Conservation (phyloP, 495 filamentous ascomycete species). For the Saxispiralis lemnorum region DNA sequence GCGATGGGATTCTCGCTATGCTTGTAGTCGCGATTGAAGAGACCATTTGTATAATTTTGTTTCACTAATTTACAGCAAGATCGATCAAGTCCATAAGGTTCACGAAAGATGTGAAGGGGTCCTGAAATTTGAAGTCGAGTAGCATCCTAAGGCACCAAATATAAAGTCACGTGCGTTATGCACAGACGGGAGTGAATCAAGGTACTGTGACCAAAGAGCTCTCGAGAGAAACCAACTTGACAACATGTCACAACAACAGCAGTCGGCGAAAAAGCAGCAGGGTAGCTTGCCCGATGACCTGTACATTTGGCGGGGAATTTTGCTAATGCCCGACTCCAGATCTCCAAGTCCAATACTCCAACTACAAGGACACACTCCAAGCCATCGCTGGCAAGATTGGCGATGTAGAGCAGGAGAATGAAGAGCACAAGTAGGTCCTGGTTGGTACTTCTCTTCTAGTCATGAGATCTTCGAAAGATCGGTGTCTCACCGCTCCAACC, state of each 20-base stretch:
- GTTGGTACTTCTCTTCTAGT: not conserved
- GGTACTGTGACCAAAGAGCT: too few relatives aligned
- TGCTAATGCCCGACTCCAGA: slow-evolving; percentile 35
- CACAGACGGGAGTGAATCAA: too few relatives aligned
- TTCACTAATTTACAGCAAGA: too few relatives aligned
- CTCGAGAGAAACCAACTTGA: not conserved
- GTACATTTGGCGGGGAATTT: not conserved
- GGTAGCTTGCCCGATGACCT: slow-evolving; percentile 32
- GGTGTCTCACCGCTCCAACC: slow-evolving; percentile 11
- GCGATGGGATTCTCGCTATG: too few relatives aligned
- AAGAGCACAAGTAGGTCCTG: slow-evolving; percentile 85
- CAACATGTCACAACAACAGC: slow-evolving; percentile 20
- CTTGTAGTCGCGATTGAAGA: too few relatives aligned
- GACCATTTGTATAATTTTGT: too few relatives aligned
- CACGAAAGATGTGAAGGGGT: too few relatives aligned
- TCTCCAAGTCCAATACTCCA: slow-evolving; percentile 80
- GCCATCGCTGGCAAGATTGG: slow-evolving; percentile 89
- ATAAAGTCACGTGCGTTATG: too few relatives aligned
- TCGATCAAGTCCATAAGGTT: too few relatives aligned
- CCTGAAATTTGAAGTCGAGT: too few relatives aligned
- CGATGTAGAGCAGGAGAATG: slow-evolving; percentile 87
- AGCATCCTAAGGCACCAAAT: too few relatives aligned
- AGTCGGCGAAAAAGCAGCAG: slow-evolving; percentile 38
- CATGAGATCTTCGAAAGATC: slow-evolving; percentile 1
- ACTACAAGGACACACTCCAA: slow-evolving; percentile 90